Conservation (phyloP, 768 basidiomycete species). For the Collybia nuda region DNA sequence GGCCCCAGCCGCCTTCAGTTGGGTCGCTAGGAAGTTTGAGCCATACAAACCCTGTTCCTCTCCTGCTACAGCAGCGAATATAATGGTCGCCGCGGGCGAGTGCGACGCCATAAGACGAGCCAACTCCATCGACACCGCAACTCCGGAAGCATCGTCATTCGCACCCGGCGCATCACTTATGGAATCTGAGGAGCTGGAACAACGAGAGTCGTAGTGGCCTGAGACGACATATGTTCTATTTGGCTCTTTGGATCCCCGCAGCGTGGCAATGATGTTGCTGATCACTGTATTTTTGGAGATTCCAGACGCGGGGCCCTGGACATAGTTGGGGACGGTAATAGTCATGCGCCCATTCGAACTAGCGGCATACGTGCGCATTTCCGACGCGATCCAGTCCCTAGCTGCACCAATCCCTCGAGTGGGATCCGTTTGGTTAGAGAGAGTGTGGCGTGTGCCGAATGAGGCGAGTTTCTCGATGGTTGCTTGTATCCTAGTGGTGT, state of each 20-base stretch:
- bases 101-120: conserved; percentile 51
- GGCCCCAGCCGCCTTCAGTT: conserved; percentile 38
- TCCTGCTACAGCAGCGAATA: conserved; percentile 50
- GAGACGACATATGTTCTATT: conserved; percentile 53
- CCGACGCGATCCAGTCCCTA: conserved; percentile 53
- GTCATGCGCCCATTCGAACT: conserved; percentile 40
- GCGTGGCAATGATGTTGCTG: conserved; percentile 51
- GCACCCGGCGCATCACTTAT: conserved; percentile 49
- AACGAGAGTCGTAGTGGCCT: conserved; percentile 55
- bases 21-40: conserved; percentile 44
- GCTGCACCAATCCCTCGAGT: conserved; percentile 54
- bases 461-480: conserved; percentile 53
- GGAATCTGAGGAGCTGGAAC: conserved; percentile 36
- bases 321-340: conserved; percentile 44
- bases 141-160: conserved; percentile 54
- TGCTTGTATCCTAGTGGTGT: conserved; percentile 40
- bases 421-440: conserved; percentile 53
- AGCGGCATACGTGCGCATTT: conserved; percentile 39
- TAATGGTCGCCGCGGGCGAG: conserved; percentile 46
- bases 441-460: conserved; percentile 54
- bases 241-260: conserved; percentile 47
- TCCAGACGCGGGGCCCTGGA: conserved; percentile 32
- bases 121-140: conserved; percentile 53
- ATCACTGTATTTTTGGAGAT: conserved; percentile 46
- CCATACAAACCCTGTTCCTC: conserved; percentile 56